A percentile compares a stretch with the other conserved stretches of the same genome.
Conservation (phyloP, 805 yeast species). For the Wickerhamiella domercqiae region DNA sequence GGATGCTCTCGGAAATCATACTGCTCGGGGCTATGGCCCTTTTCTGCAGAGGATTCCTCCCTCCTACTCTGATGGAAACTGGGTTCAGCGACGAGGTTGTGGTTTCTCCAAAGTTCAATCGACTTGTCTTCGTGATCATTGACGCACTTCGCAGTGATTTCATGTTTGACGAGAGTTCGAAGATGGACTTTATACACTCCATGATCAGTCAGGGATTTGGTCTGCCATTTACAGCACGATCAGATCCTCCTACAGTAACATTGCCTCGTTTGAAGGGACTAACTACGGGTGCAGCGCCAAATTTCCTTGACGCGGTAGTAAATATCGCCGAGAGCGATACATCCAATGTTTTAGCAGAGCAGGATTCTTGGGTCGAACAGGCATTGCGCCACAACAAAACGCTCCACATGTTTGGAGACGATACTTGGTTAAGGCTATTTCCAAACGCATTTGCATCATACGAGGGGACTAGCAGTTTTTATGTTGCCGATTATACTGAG, state of each 20-base stretch:
- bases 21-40: slow-evolving; percentile 25
- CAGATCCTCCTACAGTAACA: slow-evolving; percentile 95
- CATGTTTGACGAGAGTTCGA: slow-evolving; percentile 47
- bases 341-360: slow-evolving; percentile 48
- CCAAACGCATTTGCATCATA: slow-evolving; percentile 47
- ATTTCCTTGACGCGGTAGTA: slow-evolving; percentile 81
- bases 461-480: slow-evolving; percentile 89
- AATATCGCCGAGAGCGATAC: slow-evolving; percentile 87
- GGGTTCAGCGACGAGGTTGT: slow-evolving; percentile 27
- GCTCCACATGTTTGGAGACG: slow-evolving; percentile 88
- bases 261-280: slow-evolving; percentile 64
- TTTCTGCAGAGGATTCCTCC: slow-evolving; percentile 78
- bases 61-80: slow-evolving; percentile 63
- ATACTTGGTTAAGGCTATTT: slow-evolving; percentile 89
- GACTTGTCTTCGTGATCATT: slow-evolving; percentile 66
- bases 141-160: slow-evolving; percentile 92
- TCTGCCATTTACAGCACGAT: slow-evolving; percentile 76
- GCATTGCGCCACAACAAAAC: slow-evolving; percentile 29
- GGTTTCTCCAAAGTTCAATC: slow-evolving; percentile 37
- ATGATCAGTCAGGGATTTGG: slow-evolving; percentile 54
- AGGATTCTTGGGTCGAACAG: slow-evolving; percentile 81
- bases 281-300: slow-evolving; percentile 87
- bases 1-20: too few species aligned
- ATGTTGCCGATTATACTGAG: slow-evolving; percentile 86
- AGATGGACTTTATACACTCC: slow-evolving; percentile 51